A percentile compares a stretch with the other conserved stretches of the same genome.
Evolutionary conservation across 257 asterid species (phyloP).

Genomic region (Lavandula angustifolia): DNA sequence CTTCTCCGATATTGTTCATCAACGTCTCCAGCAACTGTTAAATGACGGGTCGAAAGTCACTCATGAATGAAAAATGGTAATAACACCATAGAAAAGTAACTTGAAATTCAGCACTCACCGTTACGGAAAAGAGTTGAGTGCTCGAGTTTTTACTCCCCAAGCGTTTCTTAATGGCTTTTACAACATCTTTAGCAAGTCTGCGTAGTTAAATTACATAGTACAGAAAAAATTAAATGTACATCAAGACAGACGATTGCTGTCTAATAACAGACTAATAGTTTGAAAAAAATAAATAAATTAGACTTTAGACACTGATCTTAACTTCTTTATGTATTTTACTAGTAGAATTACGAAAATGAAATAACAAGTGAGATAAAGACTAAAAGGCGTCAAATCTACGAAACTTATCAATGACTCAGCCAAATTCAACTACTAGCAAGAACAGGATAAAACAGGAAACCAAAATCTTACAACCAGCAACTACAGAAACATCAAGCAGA

Average conservation of each 20-base stretch:
- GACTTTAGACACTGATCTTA: background rate
- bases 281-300: too few species aligned
- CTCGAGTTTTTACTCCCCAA: constrained; percentile 68
- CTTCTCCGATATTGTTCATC: constrained; percentile 89
- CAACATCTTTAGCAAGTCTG: constrained; percentile 86
- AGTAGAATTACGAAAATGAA: background rate
- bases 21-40: constrained; percentile 92
- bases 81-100: background rate
- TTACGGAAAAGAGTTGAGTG: constrained; percentile 67
- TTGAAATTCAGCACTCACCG: constrained; percentile 46
- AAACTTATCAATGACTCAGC: background rate
- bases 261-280: too few species aligned
- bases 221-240: background rate
- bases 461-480: constrained; percentile 3
- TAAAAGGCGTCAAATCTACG: too few species aligned
- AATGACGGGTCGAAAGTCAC: constrained; percentile 28
- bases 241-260: too few species aligned
- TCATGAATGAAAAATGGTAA: constrained; percentile 12
- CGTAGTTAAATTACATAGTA: constrained; percentile 15
- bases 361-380: background rate
- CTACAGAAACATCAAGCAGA: background rate
- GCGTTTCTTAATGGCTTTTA: constrained; percentile 87
- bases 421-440: background rate
- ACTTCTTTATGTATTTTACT: background rate
- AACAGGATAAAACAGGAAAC: constrained; percentile 12